Conservation (phyloP, 1,284 basidiomycete species). For the Irpex sp. region DNA sequence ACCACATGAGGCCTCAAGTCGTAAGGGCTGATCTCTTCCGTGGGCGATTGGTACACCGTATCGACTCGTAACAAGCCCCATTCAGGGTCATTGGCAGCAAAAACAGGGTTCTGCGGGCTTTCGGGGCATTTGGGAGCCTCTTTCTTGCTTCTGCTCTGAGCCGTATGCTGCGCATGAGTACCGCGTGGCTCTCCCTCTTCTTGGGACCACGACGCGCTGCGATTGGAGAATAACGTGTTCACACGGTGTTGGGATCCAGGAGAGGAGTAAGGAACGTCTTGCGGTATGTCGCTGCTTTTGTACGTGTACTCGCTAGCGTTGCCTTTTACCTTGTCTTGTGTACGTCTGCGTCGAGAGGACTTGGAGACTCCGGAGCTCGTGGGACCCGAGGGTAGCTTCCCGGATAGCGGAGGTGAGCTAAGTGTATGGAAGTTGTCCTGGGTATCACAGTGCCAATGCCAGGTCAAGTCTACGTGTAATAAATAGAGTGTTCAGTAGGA, state of each 20-base stretch:
- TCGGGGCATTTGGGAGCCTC: no score
- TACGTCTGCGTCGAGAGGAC: no score
- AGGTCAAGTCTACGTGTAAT: not conserved
- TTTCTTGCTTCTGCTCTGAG: no score
- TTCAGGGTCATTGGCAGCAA: no score
- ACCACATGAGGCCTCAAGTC: not conserved
- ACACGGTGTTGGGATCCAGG: not conserved
- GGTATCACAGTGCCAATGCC: not conserved
- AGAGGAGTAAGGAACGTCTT: not conserved
- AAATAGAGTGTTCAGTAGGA: not conserved
- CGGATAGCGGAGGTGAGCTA: not conserved
- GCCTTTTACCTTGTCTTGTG: no score
- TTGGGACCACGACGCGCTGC: not conserved
- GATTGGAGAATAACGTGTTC: not conserved
- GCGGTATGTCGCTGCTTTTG: not conserved
- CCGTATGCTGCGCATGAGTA: no score
- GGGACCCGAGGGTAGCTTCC: not conserved
- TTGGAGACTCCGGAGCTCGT: not conserved
- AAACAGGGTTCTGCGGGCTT: no score
- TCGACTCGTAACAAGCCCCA: not conserved
- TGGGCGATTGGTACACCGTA: slow-evolving; percentile 1
- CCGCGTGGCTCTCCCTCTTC: not conserved
- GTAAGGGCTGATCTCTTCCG: not conserved
- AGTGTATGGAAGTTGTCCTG: not conserved
- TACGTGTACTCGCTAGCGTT: not conserved